These are phyloP conservation scores for Septoria petroselini DNA, from an alignment of 2,329 filamentous ascomycete species.

Conservation along the genomic window DNA sequence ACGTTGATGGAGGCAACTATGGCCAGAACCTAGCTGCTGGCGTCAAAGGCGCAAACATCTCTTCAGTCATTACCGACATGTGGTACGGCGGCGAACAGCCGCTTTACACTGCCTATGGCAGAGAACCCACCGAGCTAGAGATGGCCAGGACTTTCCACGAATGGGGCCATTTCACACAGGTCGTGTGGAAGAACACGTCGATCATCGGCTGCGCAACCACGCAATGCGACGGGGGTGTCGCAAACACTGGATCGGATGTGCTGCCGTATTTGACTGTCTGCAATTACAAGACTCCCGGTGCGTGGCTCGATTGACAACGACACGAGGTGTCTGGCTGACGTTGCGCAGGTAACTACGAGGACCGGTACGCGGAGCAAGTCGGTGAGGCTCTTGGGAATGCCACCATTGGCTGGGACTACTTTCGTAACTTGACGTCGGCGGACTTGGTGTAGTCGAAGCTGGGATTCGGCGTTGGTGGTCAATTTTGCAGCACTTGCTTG, in stretches of 20 bases:
- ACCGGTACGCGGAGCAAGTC: constrained; percentile 19
- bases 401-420: constrained; percentile 9
- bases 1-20: constrained; percentile 59
- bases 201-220: constrained; percentile 60
- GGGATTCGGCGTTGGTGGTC: background rate
- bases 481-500: background rate
- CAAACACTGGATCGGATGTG: constrained; percentile 40
- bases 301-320: constrained; percentile 30
- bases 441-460: background rate
- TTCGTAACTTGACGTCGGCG: background rate
- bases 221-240: constrained; percentile 50
- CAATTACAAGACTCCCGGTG: constrained; percentile 76
- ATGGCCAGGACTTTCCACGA: constrained; percentile 57
- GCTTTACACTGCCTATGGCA: constrained; percentile 45
- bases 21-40: constrained; percentile 88
- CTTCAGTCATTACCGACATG: constrained; percentile 67
- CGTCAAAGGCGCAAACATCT: constrained; percentile 54
- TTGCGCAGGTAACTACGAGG: constrained; percentile 19
- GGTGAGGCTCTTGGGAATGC: constrained; percentile 5
- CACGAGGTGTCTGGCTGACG: background rate
- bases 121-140: constrained; percentile 45
- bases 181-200: constrained; percentile 65
- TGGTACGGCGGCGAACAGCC: constrained; percentile 81
- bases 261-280: constrained; percentile 71
- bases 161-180: constrained; percentile 72